Evolutionary conservation across 1,139 yeast genomes (phyloP).

Genomic region (Geotrichum phurueaensis): DNA sequence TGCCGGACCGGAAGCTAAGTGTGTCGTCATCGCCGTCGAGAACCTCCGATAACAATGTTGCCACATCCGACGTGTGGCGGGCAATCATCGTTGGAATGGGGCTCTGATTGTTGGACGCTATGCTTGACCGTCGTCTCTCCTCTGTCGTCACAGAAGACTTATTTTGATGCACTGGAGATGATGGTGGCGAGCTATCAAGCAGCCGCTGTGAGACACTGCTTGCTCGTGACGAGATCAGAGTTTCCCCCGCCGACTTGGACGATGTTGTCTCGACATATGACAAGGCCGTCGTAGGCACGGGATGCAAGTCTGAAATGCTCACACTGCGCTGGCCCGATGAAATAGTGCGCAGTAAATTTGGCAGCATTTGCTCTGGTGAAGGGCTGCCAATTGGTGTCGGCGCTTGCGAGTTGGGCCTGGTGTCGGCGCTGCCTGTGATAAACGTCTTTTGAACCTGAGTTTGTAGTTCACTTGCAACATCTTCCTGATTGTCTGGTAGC

Average conservation of each 20-base stretch:
- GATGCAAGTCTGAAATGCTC: slow-evolving; percentile 19
- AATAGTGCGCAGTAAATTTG: neutral
- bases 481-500: neutral
- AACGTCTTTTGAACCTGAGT: neutral
- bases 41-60: slow-evolving; percentile 27
- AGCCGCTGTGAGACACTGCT: neutral
- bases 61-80: slow-evolving; percentile 22
- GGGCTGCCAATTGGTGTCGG: neutral
- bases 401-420: neutral
- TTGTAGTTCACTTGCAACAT: neutral
- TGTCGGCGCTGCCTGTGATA: neutral
- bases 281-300: slow-evolving; percentile 26
- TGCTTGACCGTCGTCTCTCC: neutral
- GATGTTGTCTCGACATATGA: slow-evolving; percentile 15
- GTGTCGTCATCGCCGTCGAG: slow-evolving; percentile 18
- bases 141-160: neutral
- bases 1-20: neutral
- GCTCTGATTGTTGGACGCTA: slow-evolving; percentile 1
- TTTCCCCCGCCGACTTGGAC: neutral
- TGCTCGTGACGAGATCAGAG: neutral
- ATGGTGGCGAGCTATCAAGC: neutral
- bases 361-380: neutral
- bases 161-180: neutral
- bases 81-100: slow-evolving; percentile 18
- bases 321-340: neutral